Evolutionary conservation across 169 alveolate species (phyloP), one percentile per base, ranked within the genome.

Genomic region (Haemoproteus tartakovskyi): DNA sequence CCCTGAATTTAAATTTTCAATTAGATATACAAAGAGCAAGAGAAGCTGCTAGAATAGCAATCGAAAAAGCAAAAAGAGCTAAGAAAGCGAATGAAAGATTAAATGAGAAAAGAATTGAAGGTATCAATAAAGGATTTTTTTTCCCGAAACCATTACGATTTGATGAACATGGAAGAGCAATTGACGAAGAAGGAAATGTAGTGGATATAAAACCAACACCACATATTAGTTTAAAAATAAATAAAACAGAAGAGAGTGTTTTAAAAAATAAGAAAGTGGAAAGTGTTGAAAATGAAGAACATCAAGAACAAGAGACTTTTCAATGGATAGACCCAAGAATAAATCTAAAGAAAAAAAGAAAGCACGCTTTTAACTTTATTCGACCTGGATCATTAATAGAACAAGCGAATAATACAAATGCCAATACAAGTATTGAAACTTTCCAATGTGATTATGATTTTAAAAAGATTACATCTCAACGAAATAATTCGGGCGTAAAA

Each of bases 151-250:
- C 84, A 29, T 80, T 88, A 48, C 48, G 56, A 83, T 79, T 88
- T 33, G 93, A 88, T 74, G 85, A 85, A 29, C 79, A 86, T 29
- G 93, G 93, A 9, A 54, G 91, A 47, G 89, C 74, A 52, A 46
- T 88, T 48, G 93, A 88, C 47, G 91, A 85, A 21, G 70, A 82
- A 14, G 93, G 93, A 21, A 88, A 88, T 78, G 89, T 88, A 21
- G 78, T 88, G 19, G 70, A 86, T 70, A 83, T 70, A 27, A 74
- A 64, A 30, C 93, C 93, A 6, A 61, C 81, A 37, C 62, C 88
- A n/a, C 88, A 81, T 43, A 81, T 89, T 2, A 88, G 83, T 5
- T 70, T 88, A 43, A 88, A 88, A 83, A 82, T 88, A 36, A 88
- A 88, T 79, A 86, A 79, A 43, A 88, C 85, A 33, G 93, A 88